Conservation (phyloP, 2,329 filamentous ascomycete species). For the Curvularia spicifera region DNA sequence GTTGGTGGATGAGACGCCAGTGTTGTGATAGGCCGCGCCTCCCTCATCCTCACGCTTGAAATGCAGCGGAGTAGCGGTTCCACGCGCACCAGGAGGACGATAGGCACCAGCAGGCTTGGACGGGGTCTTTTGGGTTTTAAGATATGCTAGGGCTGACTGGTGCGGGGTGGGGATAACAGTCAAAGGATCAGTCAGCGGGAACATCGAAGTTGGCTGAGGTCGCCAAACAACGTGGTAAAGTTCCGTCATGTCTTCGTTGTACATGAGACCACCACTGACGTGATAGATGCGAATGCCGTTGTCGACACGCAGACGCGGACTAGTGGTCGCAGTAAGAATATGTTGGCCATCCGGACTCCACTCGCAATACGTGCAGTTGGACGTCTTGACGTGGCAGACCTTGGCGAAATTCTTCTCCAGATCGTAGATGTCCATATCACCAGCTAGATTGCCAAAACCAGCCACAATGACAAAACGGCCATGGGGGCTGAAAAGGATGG, state of each 20-base stretch:
- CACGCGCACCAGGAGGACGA: conserved; percentile 90
- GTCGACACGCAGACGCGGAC: conserved; percentile 91
- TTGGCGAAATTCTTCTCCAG: conserved; percentile 92
- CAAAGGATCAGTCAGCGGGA: conserved; percentile 73
- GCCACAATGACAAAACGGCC: conserved; percentile 92
- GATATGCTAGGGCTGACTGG: conserved; percentile 78
- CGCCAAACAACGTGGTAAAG: conserved; percentile 89
- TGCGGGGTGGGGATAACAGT: conserved; percentile 78
- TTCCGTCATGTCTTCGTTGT: conserved; percentile 93
- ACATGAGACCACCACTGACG: conserved; percentile 85
- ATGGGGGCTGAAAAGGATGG: conserved; percentile 91
- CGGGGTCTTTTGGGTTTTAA: conserved; percentile 88
- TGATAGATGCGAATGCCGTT: conserved; percentile 98
- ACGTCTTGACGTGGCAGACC: conserved; percentile 90
- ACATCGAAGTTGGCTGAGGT: conserved; percentile 69
- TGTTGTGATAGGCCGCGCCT: conserved; percentile 84
- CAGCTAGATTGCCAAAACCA: conserved; percentile 95
- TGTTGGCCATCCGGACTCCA: conserved; percentile 97
- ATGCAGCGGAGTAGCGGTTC: conserved; percentile 83
- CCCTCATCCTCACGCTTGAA: conserved; percentile 99
- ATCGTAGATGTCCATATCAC: conserved; percentile 97
- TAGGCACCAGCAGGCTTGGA: conserved; percentile 98
- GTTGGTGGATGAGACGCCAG: conserved; percentile 70
- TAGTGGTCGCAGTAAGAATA: conserved; percentile 97
- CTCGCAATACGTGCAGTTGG: conserved; percentile 93